These are phyloP conservation scores for Oryza punctata DNA, from an alignment of 176 grass and related monocot species.

Conservation along the genomic window DNA sequence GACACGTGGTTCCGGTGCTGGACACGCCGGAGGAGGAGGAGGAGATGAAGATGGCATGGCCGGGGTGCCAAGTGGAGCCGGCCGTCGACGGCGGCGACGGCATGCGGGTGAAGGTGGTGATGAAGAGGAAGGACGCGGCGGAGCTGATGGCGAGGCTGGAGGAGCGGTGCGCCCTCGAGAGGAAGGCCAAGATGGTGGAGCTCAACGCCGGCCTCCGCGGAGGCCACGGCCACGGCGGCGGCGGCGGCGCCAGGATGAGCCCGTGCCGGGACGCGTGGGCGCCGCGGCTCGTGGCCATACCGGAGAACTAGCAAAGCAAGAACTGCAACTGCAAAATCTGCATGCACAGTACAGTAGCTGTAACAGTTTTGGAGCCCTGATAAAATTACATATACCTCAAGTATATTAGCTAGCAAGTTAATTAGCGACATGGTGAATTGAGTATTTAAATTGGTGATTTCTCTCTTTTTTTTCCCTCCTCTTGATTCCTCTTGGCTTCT, in stretches of 20 bases:
- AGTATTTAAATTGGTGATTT: background rate
- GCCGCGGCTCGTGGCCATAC: constrained; percentile 43
- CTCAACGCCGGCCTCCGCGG: background rate
- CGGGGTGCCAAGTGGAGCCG: constrained; percentile 24
- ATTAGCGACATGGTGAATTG: background rate
- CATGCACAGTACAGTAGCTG: background rate
- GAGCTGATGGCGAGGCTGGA: constrained; percentile 50
- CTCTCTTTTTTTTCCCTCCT: background rate
- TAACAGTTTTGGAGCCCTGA: background rate
- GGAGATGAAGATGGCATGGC: constrained; percentile 12
- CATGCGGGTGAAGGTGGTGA: constrained; percentile 53
- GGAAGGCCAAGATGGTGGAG: constrained; percentile 4
- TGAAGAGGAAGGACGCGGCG: constrained; percentile 53
- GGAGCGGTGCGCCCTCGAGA: background rate
- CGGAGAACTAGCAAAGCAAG: constrained; percentile 27
- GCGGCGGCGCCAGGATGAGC: background rate
- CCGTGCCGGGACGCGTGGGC: constrained; percentile 45
- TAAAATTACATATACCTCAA: background rate
- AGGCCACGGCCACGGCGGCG: background rate
- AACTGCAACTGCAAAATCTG: background rate
- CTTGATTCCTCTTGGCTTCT: background rate
- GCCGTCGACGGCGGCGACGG: background rate
- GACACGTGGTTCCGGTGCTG: constrained; percentile 27
- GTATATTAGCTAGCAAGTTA: background rate
- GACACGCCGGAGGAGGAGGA: background rate